Conservation (phyloP, 306 rosid species). For the Prunus mume region DNA sequence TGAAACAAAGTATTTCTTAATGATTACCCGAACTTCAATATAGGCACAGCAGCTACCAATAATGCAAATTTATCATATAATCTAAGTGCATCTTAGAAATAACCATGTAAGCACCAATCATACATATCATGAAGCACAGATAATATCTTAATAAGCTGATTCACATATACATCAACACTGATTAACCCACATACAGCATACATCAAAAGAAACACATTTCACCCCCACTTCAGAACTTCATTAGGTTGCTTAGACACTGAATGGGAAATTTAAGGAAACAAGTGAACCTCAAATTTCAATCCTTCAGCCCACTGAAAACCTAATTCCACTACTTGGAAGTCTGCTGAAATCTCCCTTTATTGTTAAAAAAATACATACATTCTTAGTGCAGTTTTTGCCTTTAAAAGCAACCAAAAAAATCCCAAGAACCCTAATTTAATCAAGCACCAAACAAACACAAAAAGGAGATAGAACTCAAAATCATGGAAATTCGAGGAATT, state of each 20-base stretch:
- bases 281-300: not conserved
- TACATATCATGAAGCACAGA: not conserved
- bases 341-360: constrained; percentile 2
- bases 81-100: not conserved
- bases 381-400: not conserved
- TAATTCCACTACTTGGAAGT: not conserved
- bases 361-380: not conserved
- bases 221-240: not conserved
- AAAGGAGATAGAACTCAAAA: not conserved
- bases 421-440: constrained; percentile 24
- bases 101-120: not conserved
- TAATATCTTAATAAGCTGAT: not conserved
- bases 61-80: not conserved
- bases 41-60: not conserved
- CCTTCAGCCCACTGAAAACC: not conserved
- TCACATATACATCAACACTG: not conserved
- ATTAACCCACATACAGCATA: not conserved
- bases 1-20: not conserved
- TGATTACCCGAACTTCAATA: not conserved
- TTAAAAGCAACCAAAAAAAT: not conserved
- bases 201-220: not conserved
- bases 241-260: not conserved
- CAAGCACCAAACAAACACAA: constrained; percentile 28
- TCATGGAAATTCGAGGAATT: not conserved
- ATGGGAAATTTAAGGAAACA: not conserved